phyloP scores from a whole-genome alignment of 768 basidiomycete species.

The Podaxis mareebaensis region DNA sequence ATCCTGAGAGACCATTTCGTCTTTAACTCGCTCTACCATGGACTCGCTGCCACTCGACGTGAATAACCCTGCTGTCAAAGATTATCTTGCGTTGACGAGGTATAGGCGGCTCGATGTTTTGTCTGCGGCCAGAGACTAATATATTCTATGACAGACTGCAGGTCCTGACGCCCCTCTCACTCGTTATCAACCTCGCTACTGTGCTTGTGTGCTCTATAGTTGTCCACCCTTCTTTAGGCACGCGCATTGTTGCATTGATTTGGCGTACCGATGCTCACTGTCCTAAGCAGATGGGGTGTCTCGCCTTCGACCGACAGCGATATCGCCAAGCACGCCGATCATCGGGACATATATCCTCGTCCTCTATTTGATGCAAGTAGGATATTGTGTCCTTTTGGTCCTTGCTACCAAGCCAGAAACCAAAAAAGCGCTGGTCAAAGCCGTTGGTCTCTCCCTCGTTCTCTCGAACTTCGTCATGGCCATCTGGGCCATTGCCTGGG shows the following conservation, averaged over 20 bases:
- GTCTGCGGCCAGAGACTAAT: too few species aligned
- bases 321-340: conserved; percentile 64
- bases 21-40: conserved; percentile 35
- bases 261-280: not conserved
- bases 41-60: conserved; percentile 58
- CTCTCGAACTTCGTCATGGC: conserved; percentile 81
- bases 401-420: conserved; percentile 74
- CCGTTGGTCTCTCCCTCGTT: conserved; percentile 78
- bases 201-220: conserved; percentile 69
- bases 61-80: conserved; percentile 58
- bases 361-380: conserved; percentile 70
- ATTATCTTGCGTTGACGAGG: conserved; percentile 67
- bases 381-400: conserved; percentile 81
- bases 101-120: not conserved
- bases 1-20: not conserved
- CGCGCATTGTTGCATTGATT: not conserved
- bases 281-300: conserved; percentile 46
- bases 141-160: conserved; percentile 50
- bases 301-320: conserved; percentile 59
- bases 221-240: conserved; percentile 63
- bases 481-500: conserved; percentile 78
- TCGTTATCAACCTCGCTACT: conserved; percentile 78
- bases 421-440: conserved; percentile 75
- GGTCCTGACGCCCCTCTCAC: conserved; percentile 81
- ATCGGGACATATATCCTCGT: conserved; percentile 61